Conservation (phyloP, 257 asterid species). For the Solanum sejunctum region DNA sequence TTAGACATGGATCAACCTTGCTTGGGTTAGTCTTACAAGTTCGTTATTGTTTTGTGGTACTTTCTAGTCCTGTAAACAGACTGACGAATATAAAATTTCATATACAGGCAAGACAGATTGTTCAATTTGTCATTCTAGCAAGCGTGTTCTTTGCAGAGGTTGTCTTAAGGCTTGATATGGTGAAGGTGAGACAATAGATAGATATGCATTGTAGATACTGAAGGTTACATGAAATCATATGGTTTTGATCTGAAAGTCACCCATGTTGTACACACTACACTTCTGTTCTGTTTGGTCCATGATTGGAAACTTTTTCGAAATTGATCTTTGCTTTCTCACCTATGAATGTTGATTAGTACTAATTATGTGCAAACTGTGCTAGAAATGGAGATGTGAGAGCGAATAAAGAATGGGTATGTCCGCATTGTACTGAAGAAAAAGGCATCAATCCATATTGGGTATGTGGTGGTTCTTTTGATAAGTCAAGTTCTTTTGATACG, state of each 20-base stretch:
- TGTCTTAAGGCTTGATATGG: conserved; percentile 77
- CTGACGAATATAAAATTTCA: not conserved
- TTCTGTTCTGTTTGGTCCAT: not conserved
- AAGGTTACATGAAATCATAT: not conserved
- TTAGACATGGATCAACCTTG: conserved; percentile 55
- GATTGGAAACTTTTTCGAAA: not conserved
- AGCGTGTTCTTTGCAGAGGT: conserved; percentile 67
- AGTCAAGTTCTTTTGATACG: not conserved
- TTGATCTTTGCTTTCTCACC: not conserved
- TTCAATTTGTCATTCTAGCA: conserved; percentile 62
- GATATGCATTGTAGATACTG: not conserved
- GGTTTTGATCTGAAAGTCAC: not conserved
- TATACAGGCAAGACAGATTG: conserved; percentile 81
- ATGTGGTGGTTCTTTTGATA: not conserved
- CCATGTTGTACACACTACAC: not conserved
- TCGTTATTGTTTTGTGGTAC: not conserved
- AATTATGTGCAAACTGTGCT: not conserved
- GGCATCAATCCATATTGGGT: conserved; percentile 78
- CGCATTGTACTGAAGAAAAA: conserved; percentile 61
- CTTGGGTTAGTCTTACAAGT: conserved; percentile 7
- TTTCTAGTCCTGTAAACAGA: conserved; percentile 15
- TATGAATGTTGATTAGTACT: not conserved
- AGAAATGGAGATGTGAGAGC: conserved; percentile 72
- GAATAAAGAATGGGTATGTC: conserved; percentile 59
- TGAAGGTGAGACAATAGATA: conserved; percentile 46